A percentile compares a stretch with the other conserved stretches of the same genome.
phyloP scores from a whole-genome alignment of 805 yeast species.

The Cyberlindnera maclurae region DNA sequence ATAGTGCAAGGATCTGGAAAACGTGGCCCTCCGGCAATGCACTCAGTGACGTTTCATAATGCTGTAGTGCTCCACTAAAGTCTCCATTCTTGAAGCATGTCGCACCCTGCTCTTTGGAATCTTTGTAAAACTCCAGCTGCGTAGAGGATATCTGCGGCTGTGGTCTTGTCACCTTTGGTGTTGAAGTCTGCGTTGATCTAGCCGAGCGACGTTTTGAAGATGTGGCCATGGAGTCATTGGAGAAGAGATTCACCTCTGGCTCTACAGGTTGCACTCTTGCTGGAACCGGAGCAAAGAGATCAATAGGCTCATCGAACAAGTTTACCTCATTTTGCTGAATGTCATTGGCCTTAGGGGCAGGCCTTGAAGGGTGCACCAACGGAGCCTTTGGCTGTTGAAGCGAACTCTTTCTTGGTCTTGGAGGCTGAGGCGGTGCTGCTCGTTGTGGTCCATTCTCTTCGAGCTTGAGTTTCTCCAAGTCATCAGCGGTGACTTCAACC shows the following conservation, averaged over 20 bases:
- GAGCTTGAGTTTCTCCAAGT: conserved; percentile 11
- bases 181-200: conserved; percentile 5
- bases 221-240: conserved; percentile 21
- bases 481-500: conserved; percentile 32
- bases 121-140: conserved; percentile 32
- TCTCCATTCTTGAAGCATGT: conserved; percentile 76
- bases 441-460: conserved; percentile 7
- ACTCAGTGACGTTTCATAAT: conserved; percentile 50
- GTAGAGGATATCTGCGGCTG: conserved; percentile 13
- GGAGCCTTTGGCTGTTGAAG: conserved; percentile 3
- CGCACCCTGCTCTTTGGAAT: conserved; percentile 49
- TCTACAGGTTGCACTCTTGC: conserved; percentile 1
- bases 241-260: conserved; percentile 9
- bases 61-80: conserved; percentile 54
- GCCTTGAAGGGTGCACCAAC: not conserved
- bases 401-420: conserved; percentile 9
- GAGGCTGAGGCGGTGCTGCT: conserved; percentile 1
- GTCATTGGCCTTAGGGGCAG: too few species aligned
- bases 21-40: conserved; percentile 60
- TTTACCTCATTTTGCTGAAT: conserved; percentile 1
- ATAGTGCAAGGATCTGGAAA: conserved; percentile 55
- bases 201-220: conserved; percentile 16
- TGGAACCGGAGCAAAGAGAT: conserved; percentile 16
- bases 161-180: conserved; percentile 9
- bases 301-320: conserved; percentile 3